Evolutionary conservation across 2,329 filamentous ascomycete species (phyloP), one percentile per base, ranked within the genome.

Genomic region (Colletotrichum tofieldiae): DNA sequence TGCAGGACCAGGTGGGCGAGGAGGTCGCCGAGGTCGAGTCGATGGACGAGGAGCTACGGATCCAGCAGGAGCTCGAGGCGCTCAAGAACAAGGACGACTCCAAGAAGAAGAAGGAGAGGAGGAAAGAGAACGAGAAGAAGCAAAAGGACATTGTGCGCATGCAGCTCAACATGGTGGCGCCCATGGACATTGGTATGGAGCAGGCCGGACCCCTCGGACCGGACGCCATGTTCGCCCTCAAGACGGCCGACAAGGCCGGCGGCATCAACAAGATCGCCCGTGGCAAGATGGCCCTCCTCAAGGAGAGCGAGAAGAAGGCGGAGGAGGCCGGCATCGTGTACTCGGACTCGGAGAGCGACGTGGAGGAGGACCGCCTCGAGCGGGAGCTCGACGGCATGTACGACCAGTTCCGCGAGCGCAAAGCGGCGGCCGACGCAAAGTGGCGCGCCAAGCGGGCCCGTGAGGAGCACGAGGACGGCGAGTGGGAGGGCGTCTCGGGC

Each of bases 81-180:
- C 86, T 98, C 78, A 93, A 93, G 76, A 95, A 98, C 35, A 93
- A 92, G 77, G 93, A 96, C 75, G 90, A 84, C 54, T 82, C 92
- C 29, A 91, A 92, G 77, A 96, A 92, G 82, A 97, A 95, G 84
- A 93, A 94, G 77, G 93, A 97, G 78, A 91, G 93, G 76, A 89
- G 95, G 75, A 93, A 89, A 77, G 95, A 97, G 72, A 99, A 99
- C 75, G 96, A 99, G 82, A 91, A 91, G 81, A 98, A 97, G 83
- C 94, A 96, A 77, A 96, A 94, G 77, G 96, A 98, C 75, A 94
- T 98, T 72, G 88, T 97, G n/a, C 92, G 96, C 43, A 93, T 99
- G 93, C 96, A 99, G 82, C 91, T 99, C 86, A 93, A 98, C 84
- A 99, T 99, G 96, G 93, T 92, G 2, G 93, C 95, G 0, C 96